Evolutionary conservation across 78 protist genomes (phyloP).

Genomic region (Dictyostelium capitatum): DNA sequence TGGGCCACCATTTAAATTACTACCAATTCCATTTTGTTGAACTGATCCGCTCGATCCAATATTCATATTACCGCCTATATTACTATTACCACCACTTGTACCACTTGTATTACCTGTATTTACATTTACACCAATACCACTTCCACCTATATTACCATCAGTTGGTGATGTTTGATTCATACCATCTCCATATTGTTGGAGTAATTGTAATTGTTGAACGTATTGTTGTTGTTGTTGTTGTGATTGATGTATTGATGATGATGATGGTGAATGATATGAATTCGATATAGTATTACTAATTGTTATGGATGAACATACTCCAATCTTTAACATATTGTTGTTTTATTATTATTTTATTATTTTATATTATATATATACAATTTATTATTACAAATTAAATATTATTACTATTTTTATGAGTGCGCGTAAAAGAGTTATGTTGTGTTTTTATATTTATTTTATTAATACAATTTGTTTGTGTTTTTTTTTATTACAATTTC

Average conservation of each 20-base stretch:
- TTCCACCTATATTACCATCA: conserved; percentile 3
- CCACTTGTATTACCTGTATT: not conserved
- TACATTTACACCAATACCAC: not conserved
- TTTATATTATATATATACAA: not conserved
- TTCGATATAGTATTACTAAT: conserved; percentile 25
- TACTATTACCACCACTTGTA: not conserved
- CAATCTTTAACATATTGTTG: conserved; percentile 48
- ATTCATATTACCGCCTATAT: not conserved
- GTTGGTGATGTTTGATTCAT: conserved; percentile 1
- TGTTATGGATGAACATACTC: conserved; percentile 47
- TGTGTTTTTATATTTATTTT: not conserved
- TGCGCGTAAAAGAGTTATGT: too few species aligned
- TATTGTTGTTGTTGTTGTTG: conserved; percentile 22
- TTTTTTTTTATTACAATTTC: not conserved
- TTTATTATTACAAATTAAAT: not conserved
- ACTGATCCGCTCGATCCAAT: not conserved
- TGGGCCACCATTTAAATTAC: not conserved
- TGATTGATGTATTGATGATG: conserved; percentile 15
- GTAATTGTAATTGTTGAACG: not conserved
- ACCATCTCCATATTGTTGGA: not conserved
- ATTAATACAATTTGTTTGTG: not conserved
- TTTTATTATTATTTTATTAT: not conserved
- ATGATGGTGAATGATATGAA: conserved; percentile 54
- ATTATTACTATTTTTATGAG: too few species aligned
- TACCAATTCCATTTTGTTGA: not conserved